These are phyloP conservation scores for Pseudoturritis turrita DNA, from an alignment of 345 rosid genomes.

Conservation along the genomic window DNA sequence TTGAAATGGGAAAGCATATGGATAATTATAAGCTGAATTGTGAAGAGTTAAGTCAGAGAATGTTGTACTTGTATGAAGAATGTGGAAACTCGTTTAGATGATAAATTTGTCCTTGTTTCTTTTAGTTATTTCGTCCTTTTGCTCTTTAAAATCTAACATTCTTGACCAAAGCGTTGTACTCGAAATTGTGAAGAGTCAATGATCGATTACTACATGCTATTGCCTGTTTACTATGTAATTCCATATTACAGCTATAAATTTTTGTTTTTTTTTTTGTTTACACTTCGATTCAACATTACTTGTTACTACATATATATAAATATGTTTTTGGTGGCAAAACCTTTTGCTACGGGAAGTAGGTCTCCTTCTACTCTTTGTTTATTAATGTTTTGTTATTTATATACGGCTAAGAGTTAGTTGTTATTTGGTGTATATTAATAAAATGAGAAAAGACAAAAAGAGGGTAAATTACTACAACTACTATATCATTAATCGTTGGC, in stretches of 20 bases:
- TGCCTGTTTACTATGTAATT: not conserved
- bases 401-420: not conserved
- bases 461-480: not conserved
- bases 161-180: conserved; percentile 14
- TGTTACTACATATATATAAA: not conserved
- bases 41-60: conserved; percentile 37
- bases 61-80: conserved; percentile 31
- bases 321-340: not conserved
- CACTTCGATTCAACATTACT: not conserved
- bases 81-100: conserved; percentile 23
- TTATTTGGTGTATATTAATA: not conserved
- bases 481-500: not conserved
- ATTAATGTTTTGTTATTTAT: not conserved
- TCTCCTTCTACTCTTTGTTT: not conserved
- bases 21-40: conserved; percentile 18
- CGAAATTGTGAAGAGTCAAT: conserved; percentile 15
- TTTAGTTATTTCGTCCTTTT: not conserved
- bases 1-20: conserved; percentile 40
- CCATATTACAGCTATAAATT: not conserved
- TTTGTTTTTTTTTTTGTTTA: not conserved
- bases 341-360: not conserved
- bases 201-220: conserved; percentile 15
- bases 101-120: not conserved
- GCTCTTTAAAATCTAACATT: conserved; percentile 4
- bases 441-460: not conserved